phyloP scores from a whole-genome alignment of 768 basidiomycete genomes.

The Russula virescens region DNA sequence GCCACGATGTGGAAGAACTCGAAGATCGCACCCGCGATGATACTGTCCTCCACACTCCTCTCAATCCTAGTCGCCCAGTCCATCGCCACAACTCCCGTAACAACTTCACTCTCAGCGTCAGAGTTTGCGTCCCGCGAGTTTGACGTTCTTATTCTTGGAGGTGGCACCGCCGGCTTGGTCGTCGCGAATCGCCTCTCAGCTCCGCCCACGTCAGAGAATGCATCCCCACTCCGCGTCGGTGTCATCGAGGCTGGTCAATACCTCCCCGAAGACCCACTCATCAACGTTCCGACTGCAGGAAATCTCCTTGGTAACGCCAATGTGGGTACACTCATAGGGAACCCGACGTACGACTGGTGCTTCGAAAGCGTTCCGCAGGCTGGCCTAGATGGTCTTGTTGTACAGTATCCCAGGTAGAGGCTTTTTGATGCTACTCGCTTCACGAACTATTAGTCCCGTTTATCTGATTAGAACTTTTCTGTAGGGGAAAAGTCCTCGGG shows the following conservation, averaged over 20 bases:
- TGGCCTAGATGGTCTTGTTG: constrained; percentile 13
- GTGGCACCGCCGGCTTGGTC: constrained; percentile 21
- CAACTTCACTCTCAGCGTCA: constrained; percentile 6
- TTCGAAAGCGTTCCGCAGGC: constrained; percentile 21
- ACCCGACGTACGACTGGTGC: constrained; percentile 22
- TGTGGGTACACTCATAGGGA: constrained; percentile 20
- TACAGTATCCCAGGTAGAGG: constrained; percentile 20
- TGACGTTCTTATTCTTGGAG: constrained; percentile 19
- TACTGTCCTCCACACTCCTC: background rate
- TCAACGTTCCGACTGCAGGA: constrained; percentile 21
- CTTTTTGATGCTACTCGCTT: background rate
- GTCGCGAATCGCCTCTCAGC: constrained; percentile 23
- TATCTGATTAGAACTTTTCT: background rate
- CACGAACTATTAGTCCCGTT: background rate
- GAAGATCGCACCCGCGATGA: background rate
- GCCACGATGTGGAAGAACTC: background rate
- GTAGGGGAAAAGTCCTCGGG: constrained; percentile 22
- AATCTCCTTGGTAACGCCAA: constrained; percentile 21
- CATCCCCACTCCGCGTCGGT: constrained; percentile 19
- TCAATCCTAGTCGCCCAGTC: background rate
- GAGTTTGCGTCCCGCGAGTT: constrained; percentile 19
- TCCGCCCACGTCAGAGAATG: constrained; percentile 1
- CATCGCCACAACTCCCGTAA: background rate
- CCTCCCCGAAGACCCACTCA: constrained; percentile 20
- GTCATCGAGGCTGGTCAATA: constrained; percentile 22